These are phyloP conservation scores for Testicularia cyperi DNA, from an alignment of 1,284 basidiomycete genomes.

Conservation along the genomic window DNA sequence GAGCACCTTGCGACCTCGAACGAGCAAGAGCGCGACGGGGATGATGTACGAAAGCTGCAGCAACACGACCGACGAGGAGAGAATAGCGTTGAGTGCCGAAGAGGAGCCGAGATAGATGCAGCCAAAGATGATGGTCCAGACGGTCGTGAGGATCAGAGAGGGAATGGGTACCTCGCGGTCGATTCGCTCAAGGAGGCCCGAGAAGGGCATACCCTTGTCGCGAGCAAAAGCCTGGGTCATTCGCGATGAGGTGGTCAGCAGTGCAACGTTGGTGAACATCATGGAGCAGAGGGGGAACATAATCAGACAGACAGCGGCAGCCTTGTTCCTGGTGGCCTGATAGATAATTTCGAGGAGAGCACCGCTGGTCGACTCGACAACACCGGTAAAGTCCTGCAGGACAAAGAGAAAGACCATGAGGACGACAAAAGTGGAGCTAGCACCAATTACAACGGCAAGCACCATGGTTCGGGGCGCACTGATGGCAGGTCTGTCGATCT, in stretches of 20 bases:
- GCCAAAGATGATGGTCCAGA: slow-evolving; percentile 59
- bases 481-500: slow-evolving; percentile 67
- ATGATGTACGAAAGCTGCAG: slow-evolving; percentile 62
- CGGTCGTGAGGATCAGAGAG: slow-evolving; percentile 67
- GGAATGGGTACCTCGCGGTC: slow-evolving; percentile 54
- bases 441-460: slow-evolving; percentile 69
- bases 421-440: slow-evolving; percentile 67
- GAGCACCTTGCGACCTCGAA: slow-evolving; percentile 61
- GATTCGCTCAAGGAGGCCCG: slow-evolving; percentile 65
- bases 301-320: slow-evolving; percentile 68
- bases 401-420: slow-evolving; percentile 72
- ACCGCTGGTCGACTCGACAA: slow-evolving; percentile 67
- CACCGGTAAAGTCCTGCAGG: slow-evolving; percentile 66
- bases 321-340: slow-evolving; percentile 67
- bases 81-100: slow-evolving; percentile 64
- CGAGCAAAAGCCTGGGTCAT: slow-evolving; percentile 73
- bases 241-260: slow-evolving; percentile 66
- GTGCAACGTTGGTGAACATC: slow-evolving; percentile 52
- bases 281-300: slow-evolving; percentile 62
- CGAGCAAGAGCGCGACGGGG: slow-evolving; percentile 61
- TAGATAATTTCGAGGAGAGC: slow-evolving; percentile 71
- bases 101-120: slow-evolving; percentile 65
- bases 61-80: slow-evolving; percentile 62
- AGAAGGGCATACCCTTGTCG: slow-evolving; percentile 70
- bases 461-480: slow-evolving; percentile 69